These are phyloP conservation scores for Penicillium lagena DNA, from an alignment of 495 filamentous ascomycete species.

Conservation along the genomic window DNA sequence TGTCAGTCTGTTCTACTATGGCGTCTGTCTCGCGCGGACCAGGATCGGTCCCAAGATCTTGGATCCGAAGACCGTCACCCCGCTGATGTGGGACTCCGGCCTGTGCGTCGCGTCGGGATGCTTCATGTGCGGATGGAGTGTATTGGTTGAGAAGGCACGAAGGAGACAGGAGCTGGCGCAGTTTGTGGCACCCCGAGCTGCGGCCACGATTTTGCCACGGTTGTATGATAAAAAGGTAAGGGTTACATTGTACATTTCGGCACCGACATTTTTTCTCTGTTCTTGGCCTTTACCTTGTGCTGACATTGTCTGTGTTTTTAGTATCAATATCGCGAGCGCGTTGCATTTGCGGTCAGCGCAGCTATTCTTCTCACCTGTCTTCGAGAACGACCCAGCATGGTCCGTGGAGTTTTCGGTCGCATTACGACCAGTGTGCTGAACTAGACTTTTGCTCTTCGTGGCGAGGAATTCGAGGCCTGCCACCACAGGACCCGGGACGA, in stretches of 20 bases:
- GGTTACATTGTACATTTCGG: constrained; percentile 21
- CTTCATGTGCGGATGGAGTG: constrained; percentile 77
- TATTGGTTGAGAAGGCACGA: constrained; percentile 62
- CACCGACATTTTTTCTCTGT: constrained; percentile 1
- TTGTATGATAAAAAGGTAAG: constrained; percentile 57
- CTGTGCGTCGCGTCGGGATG: constrained; percentile 72
- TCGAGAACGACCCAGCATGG: constrained; percentile 54
- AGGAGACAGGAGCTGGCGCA: constrained; percentile 73
- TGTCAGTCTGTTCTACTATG: constrained; percentile 80
- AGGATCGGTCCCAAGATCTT: constrained; percentile 70
- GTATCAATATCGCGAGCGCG: constrained; percentile 69
- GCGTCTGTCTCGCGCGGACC: constrained; percentile 76
- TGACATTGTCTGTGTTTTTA: constrained; percentile 29
- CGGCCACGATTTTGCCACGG: constrained; percentile 71
- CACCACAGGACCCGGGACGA: not conserved
- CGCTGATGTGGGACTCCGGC: constrained; percentile 59
- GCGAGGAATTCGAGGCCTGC: not conserved
- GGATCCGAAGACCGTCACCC: constrained; percentile 43
- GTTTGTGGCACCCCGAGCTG: constrained; percentile 80
- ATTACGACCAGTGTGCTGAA: constrained; percentile 53
- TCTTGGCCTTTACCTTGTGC: constrained; percentile 5
- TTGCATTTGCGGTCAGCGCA: constrained; percentile 65
- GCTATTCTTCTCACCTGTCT: constrained; percentile 71
- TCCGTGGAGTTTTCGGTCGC: constrained; percentile 70
- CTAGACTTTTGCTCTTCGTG: constrained; percentile 1